These are phyloP conservation scores for Casaregolazyma suthepensis DNA, from an alignment of 1,139 yeast genomes.

Conservation along the genomic window DNA sequence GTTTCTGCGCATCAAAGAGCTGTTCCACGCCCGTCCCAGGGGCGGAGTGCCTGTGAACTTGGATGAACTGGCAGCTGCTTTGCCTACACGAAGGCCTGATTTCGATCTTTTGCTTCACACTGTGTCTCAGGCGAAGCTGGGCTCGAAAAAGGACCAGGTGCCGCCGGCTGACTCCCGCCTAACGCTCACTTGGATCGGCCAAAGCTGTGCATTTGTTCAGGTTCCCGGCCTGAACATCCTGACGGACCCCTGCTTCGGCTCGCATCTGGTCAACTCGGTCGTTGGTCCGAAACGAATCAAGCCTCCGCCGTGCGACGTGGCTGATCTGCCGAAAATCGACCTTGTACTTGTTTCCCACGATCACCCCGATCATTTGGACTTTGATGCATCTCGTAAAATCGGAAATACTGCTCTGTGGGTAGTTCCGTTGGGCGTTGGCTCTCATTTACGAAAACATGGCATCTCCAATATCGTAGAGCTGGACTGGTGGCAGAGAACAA, in stretches of 20 bases:
- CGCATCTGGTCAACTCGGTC: conserved; percentile 53
- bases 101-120: conserved; percentile 39
- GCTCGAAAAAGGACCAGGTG: conserved; percentile 10
- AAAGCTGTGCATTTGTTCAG: conserved; percentile 74
- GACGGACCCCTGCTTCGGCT: conserved; percentile 80
- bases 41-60: conserved; percentile 57
- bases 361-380: conserved; percentile 90
- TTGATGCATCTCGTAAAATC: conserved; percentile 49
- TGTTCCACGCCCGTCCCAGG: conserved; percentile 60
- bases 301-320: conserved; percentile 59
- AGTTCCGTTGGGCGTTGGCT: conserved; percentile 73
- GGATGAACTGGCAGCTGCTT: conserved; percentile 37
- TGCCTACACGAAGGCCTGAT: conserved; percentile 58
- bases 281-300: conserved; percentile 80
- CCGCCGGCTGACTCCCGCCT: conserved; percentile 41
- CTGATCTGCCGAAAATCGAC: conserved; percentile 61
- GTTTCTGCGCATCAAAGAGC: conserved; percentile 61
- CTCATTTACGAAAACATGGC: conserved; percentile 51
- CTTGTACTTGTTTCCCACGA: conserved; percentile 82
- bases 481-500: conserved; percentile 85
- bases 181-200: conserved; percentile 88
- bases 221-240: conserved; percentile 65
- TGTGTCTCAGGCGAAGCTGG: conserved; percentile 5
- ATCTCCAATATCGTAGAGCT: conserved; percentile 54
- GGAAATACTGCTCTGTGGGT: conserved; percentile 69